A percentile compares a stretch with the other conserved stretches of the same genome.
These are phyloP conservation scores for Didymella pinodella DNA, from an alignment of 2,329 filamentous ascomycete genomes.

Conservation along the genomic window DNA sequence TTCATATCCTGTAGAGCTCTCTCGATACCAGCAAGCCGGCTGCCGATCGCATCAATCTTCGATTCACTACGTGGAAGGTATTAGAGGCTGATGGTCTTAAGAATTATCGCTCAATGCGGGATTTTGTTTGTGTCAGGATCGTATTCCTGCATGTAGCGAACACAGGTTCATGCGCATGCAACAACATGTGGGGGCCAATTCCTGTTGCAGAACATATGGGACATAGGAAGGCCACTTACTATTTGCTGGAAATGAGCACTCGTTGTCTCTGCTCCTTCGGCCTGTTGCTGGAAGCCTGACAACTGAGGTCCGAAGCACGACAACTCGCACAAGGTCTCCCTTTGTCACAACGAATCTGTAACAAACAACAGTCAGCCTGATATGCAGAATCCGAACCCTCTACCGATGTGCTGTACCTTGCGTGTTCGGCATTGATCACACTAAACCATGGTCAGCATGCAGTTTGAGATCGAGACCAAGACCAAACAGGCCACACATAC, in stretches of 20 bases:
- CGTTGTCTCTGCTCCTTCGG: slow-evolving; percentile 33
- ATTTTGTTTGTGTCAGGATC: background rate
- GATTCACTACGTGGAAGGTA: slow-evolving; percentile 38
- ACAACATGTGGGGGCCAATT: background rate
- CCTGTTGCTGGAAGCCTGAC: slow-evolving; percentile 42
- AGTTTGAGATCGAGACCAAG: background rate
- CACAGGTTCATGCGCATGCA: background rate
- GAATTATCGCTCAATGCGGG: background rate
- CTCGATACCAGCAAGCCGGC: slow-evolving; percentile 40
- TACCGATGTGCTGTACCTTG: slow-evolving; percentile 23
- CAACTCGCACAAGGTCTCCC: slow-evolving; percentile 49
- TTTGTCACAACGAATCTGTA: slow-evolving; percentile 44
- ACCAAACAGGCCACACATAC: slow-evolving; percentile 10
- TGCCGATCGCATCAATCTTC: slow-evolving; percentile 51
- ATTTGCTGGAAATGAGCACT: slow-evolving; percentile 50
- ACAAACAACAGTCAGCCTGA: slow-evolving; percentile 1
- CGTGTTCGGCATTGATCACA: slow-evolving; percentile 46
- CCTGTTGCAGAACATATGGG: background rate
- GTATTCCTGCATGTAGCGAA: background rate
- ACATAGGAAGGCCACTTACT: slow-evolving; percentile 34
- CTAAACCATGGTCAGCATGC: slow-evolving; percentile 22
- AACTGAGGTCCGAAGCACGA: slow-evolving; percentile 43
- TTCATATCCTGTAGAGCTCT: slow-evolving; percentile 27
- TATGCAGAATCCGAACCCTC: background rate
- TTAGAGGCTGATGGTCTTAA: background rate